Base-by-base conservation (phyloP, 805 yeast species). In the Millerago galiae region DNA sequence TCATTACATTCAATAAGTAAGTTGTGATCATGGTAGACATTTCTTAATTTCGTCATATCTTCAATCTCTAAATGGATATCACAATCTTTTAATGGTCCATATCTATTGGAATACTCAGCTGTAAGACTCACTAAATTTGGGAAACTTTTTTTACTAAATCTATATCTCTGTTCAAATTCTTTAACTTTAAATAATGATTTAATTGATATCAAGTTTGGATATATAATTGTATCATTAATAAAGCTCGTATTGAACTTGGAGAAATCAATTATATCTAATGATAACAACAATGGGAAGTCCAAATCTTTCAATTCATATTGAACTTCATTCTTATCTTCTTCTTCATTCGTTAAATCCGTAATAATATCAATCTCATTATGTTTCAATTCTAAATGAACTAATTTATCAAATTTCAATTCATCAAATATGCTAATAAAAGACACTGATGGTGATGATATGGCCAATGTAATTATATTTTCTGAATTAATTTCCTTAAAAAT, bases 11-110 rank as follows among this genome's bases (percentile, higher is more conserved):
- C 15, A 12, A 36, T 33, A 7, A 36, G 17, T 11, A 50, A 28
- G 8, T 36, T 42, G 17, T 44, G 16, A 21, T 45, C 47, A 6
- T 29, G 33, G 12, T 45, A 26, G n/a, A 39, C 13, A 17, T 17
- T 18, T 5, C 28, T 14, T 10, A 46, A 16, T 6, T 16, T 9
- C 10, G 33, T 26, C 14, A 47, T 15, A 2, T 40, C 37, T 4
- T 47, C 49, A 14, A 53, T 15, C 8, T 34, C 34, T 16, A 53
- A 17, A 8, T 26, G 21, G 15, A 55, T 42, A 28, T 53, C 47
- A 18, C 53, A 47, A 18, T 50, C 43, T 27, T 48, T 47, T 17
- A 54, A 28, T 14, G 51, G 56, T 1, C 54, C 52, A 38, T 47
- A 53, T 28, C 45, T 35, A 37, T 55, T 55, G 16, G 38, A 26